Evolutionary conservation across 1,284 basidiomycete species (phyloP), one percentile per base, ranked within the genome.

Genomic region (Sutorius eximius): DNA sequence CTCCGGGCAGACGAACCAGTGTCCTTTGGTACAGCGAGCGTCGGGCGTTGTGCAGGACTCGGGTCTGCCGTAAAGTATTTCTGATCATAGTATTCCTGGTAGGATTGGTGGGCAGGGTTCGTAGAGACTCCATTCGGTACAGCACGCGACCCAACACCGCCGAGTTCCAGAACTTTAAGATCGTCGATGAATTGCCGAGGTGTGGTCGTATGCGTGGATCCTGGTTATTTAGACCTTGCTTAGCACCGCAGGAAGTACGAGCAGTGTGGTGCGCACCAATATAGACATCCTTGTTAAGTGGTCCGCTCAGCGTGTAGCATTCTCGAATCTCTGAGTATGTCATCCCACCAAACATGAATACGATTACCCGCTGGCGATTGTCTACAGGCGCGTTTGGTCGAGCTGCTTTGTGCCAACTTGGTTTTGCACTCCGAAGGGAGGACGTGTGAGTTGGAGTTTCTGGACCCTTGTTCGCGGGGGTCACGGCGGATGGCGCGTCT

Each of bases 281-380:
- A 73, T 88, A 91, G 53, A 98, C 83, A 63, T 99, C 96, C 71
- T 91, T 94, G 65, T 88, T 87, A 48, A 93, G 72, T 8, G 82
- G 69, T 48, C 79, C 78, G 5, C 91, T 89, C 9, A 96, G 76
- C 49, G 89, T 79, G 69, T 98, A 99, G 33, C 84, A 88, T 67
- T 93, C 87, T 53, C 96, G 79, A 71, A 97, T 89, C 74, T 99
- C 97, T 0, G 93, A 94, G 71, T 95, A 97, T 2, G 96, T 97
- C 83, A 97, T 89, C 1, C 97, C 97, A 32, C 97, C 97, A 12
- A 93, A 93, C 13, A 98, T 80, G 71, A 98, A 99, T 40, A 98
- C 81, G 49, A 99, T 77, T 22, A 97, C 70, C n/a, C 96, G 80
- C 69, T 95, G 90, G 55, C 87, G 83, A 50, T 79, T 84, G 52